Conservation (phyloP, 2,329 filamentous ascomycete species). For the Metarhizium guizhouense region DNA sequence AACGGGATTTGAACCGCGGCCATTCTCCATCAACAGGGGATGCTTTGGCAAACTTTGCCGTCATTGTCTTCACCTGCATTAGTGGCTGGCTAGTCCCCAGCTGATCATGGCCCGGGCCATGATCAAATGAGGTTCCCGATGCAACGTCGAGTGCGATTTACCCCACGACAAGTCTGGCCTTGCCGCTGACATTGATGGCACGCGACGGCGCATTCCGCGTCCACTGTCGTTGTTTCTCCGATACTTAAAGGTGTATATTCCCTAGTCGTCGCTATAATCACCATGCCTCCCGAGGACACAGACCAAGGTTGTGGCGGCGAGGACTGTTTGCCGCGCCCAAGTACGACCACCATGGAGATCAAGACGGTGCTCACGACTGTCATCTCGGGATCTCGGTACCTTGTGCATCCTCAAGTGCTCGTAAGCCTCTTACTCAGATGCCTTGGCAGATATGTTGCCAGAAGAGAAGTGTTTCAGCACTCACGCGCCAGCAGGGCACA, state of each 20-base stretch:
- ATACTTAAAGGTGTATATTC: neutral
- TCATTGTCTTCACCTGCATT: neutral
- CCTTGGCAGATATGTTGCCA: no score
- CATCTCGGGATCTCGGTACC: constrained; percentile 28
- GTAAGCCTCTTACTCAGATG: constrained; percentile 11
- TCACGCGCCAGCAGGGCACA: constrained; percentile 20
- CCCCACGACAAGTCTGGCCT: neutral
- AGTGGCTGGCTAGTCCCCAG: neutral
- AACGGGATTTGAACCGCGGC: neutral
- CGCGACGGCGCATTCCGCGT: neutral
- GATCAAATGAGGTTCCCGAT: neutral
- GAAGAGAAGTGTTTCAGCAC: neutral
- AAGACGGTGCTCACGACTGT: constrained; percentile 26
- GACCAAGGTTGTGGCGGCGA: neutral
- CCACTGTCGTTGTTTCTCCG: neutral
- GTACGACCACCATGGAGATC: constrained; percentile 9
- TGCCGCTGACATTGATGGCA: neutral
- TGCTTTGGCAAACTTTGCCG: neutral
- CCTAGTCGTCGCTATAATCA: no score
- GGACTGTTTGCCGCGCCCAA: neutral
- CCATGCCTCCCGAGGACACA: neutral
- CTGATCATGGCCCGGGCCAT: neutral
- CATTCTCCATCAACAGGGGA: no score
- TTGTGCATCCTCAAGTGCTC: constrained; percentile 29
- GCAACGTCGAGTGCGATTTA: neutral